Evolutionary conservation across 805 yeast genomes (phyloP), one percentile per base, ranked within the genome.

Genomic region (Candida endomychidarum): DNA sequence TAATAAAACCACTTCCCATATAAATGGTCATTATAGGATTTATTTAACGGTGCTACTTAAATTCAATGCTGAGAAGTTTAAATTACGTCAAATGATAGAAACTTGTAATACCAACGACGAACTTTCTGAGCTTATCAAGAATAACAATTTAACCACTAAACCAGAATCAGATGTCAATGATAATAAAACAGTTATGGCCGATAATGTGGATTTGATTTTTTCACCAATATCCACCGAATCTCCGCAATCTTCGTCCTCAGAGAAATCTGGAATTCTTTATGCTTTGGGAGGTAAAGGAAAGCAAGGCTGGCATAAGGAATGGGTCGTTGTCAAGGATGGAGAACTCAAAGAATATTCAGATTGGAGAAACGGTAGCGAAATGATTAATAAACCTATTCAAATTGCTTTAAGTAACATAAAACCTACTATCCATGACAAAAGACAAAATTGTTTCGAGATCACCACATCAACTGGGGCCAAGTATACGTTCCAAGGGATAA

Each of bases 271-370:
- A 0, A 69, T 79, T 9, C 54, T 80, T n/a, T 79, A 75, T 51
- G 70, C 78, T 2, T 62, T 75, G 25, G 81, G 81, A 0, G 83
- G 83, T 0, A 78, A 76, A 42, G 79, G 80, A 0, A 76, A 75
- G 43, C 75, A 68, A 16, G 83, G 84, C 3, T 89, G 96, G 96
- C 95, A 87, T 58, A 87, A 86, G 52, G 89, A 83, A 57, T 86
- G 95, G 90, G 85, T 88, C 0, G 86, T 81, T 0, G 65, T 87
- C 36, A 73, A 76, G 10, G 76, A 78, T n/a, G 89, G 91, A 2
- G 74, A 71, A 42, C 63, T 88, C 29, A 68, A 72, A 31, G 93
- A 87, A 54, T 87, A 76, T 55, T 72, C 83, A 32, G 89, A 87
- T 60, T 88, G 95, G 93, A 75, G 90, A 50, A 77, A 72, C 41